Conservation (phyloP, 352 stramenopile species). For the Globisporangium sylvaticum region DNA sequence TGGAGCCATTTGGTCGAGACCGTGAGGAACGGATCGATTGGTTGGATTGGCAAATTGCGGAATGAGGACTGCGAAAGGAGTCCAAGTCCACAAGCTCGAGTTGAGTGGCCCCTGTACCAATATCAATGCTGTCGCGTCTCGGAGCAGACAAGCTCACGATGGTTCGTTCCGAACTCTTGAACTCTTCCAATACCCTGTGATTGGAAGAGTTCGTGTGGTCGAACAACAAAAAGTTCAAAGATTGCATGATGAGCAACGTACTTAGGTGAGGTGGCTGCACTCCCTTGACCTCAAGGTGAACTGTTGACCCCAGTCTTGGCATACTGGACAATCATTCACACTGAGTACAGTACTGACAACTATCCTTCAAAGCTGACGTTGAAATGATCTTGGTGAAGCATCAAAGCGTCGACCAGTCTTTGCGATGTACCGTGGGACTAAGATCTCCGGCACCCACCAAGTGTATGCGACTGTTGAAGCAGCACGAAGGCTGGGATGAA, state of each 20-base stretch:
- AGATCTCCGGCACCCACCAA: too few relatives aligned
- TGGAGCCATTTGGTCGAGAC: not conserved
- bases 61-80: not conserved
- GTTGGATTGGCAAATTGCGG: not conserved
- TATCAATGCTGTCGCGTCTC: not conserved
- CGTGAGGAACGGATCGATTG: not conserved
- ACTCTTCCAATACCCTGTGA: not conserved
- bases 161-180: not conserved
- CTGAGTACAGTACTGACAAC: not conserved
- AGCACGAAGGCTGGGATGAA: too few relatives aligned
- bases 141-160: not conserved
- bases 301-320: not conserved
- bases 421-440: too few relatives aligned
- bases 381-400: not conserved
- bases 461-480: too few relatives aligned
- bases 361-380: not conserved
- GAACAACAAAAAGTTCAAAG: not conserved
- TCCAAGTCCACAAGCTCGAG: not conserved
- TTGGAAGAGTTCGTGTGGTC: not conserved
- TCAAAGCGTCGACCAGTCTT: not conserved
- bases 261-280: not conserved
- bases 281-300: not conserved
- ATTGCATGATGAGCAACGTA: not conserved
- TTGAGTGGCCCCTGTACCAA: not conserved
- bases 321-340: not conserved